phyloP scores from a whole-genome alignment of 768 basidiomycete species.

The Agaricus subrufescens region DNA sequence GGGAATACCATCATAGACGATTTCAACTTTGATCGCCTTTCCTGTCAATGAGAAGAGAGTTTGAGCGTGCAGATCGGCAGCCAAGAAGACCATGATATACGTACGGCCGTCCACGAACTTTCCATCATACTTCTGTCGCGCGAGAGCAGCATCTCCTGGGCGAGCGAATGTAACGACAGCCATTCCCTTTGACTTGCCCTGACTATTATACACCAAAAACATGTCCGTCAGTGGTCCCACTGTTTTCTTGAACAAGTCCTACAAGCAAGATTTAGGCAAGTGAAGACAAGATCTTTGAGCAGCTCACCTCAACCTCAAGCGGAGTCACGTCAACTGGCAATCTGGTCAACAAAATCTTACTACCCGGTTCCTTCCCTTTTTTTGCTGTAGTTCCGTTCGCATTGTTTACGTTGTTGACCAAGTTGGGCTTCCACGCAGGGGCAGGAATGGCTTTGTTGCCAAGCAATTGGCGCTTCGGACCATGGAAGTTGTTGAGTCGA shows the following conservation, averaged over 20 bases:
- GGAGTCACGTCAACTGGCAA: constrained; percentile 68
- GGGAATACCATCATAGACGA: constrained; percentile 44
- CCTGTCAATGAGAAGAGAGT: constrained; percentile 30
- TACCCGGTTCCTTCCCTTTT: constrained; percentile 42
- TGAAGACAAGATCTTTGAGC: background rate
- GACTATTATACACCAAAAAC: constrained; percentile 71
- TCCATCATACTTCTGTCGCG: constrained; percentile 67
- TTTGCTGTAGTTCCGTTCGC: constrained; percentile 13
- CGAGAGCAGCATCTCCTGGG: constrained; percentile 55
- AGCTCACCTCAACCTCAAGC: constrained; percentile 59
- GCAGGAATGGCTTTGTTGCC: constrained; percentile 53
- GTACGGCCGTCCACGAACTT: constrained; percentile 67
- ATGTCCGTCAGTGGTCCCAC: constrained; percentile 68
- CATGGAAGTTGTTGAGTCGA: constrained; percentile 45
- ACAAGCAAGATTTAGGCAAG: background rate
- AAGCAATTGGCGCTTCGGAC: constrained; percentile 49
- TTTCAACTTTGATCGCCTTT: constrained; percentile 62
- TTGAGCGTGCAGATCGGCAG: background rate
- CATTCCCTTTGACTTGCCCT: constrained; percentile 77
- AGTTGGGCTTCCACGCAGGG: constrained; percentile 56
- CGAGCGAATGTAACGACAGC: constrained; percentile 68
- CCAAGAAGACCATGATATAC: constrained; percentile 17
- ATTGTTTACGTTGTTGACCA: constrained; percentile 8
- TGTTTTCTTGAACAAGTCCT: constrained; percentile 77
- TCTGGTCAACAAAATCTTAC: constrained; percentile 63